A percentile compares a stretch with the other conserved stretches of the same genome.
phyloP scores from a whole-genome alignment of 352 stramenopile species.

The Phytopythium cucurbitacearum region DNA sequence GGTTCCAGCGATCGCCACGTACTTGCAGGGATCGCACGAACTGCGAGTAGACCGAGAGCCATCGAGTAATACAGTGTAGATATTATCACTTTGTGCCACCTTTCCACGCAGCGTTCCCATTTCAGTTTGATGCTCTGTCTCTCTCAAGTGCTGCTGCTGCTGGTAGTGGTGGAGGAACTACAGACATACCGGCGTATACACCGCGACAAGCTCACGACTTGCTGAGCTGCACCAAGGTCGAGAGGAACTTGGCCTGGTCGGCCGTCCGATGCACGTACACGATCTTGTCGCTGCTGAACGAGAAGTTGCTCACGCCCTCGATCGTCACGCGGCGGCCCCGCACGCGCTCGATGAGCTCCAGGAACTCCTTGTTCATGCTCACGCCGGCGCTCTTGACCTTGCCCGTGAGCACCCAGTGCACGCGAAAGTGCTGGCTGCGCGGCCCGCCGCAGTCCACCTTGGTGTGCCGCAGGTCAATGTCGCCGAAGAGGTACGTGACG shows the following conservation, averaged over 20 bases:
- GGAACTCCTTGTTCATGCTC: constrained; percentile 87
- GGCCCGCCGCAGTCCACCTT: constrained; percentile 81
- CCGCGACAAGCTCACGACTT: constrained; percentile 17
- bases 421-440: constrained; percentile 81
- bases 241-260: constrained; percentile 88
- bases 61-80: too few relatives aligned
- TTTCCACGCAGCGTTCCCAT: too few relatives aligned
- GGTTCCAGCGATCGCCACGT: too few relatives aligned
- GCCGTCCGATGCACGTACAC: constrained; percentile 85
- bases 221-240: constrained; percentile 70
- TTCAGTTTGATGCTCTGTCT: too few relatives aligned
- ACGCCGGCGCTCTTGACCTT: constrained; percentile 70
- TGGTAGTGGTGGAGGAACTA: too few relatives aligned
- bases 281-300: constrained; percentile 85
- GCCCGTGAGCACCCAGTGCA: constrained; percentile 81
- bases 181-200: too few relatives aligned
- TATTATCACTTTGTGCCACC: too few relatives aligned
- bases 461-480: constrained; percentile 71
- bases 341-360: constrained; percentile 82
- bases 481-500: constrained; percentile 77
- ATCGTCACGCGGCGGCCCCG: constrained; percentile 75
- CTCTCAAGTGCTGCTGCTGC: too few relatives aligned
- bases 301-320: constrained; percentile 86
- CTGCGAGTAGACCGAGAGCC: too few relatives aligned
- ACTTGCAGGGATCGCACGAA: too few relatives aligned